phyloP scores from a whole-genome alignment of 2,329 filamentous ascomycete genomes.

The Clarireedia hainanense region DNA sequence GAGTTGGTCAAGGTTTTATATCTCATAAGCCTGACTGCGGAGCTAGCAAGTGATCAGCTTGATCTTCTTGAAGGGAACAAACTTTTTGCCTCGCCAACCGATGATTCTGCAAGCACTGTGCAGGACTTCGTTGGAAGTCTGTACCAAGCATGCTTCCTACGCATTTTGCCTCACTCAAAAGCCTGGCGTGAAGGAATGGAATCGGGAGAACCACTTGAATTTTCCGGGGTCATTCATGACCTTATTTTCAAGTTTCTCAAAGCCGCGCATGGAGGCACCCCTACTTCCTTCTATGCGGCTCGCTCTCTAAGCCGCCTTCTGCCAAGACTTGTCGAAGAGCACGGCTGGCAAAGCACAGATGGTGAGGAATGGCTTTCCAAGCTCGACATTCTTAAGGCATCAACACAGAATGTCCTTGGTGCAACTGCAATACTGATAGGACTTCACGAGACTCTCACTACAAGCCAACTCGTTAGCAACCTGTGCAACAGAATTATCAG shows the following conservation, averaged over 20 bases:
- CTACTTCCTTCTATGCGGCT: conserved; percentile 44
- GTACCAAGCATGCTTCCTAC: conserved; percentile 5
- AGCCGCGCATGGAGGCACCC: conserved; percentile 35
- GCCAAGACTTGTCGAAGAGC: conserved; percentile 37
- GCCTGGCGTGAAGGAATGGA: conserved; percentile 32
- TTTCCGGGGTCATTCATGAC: conserved; percentile 33
- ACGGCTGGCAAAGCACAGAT: conserved; percentile 36
- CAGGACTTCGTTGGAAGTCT: neutral
- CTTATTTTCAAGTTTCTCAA: conserved; percentile 40
- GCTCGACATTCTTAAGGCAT: conserved; percentile 39
- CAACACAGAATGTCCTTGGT: conserved; percentile 39
- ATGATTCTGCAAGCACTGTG: conserved; percentile 27
- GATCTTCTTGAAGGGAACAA: conserved; percentile 36
- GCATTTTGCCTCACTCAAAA: conserved; percentile 33
- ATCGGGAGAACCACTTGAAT: conserved; percentile 12
- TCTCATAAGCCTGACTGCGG: conserved; percentile 41
- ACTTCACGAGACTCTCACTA: conserved; percentile 39
- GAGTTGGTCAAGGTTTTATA: conserved; percentile 44
- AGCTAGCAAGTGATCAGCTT: conserved; percentile 45
- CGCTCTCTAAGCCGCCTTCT: conserved; percentile 44
- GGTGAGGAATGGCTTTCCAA: conserved; percentile 42
- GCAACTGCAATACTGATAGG: conserved; percentile 44
- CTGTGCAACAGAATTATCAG: conserved; percentile 54
- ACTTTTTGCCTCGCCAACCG: conserved; percentile 38
- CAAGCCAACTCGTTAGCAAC: conserved; percentile 42